Evolutionary conservation across 192 early-diverging fungal genomes (phyloP), one percentile per base, ranked within the genome.

Genomic region (Globomyces pollinis-pini): DNA sequence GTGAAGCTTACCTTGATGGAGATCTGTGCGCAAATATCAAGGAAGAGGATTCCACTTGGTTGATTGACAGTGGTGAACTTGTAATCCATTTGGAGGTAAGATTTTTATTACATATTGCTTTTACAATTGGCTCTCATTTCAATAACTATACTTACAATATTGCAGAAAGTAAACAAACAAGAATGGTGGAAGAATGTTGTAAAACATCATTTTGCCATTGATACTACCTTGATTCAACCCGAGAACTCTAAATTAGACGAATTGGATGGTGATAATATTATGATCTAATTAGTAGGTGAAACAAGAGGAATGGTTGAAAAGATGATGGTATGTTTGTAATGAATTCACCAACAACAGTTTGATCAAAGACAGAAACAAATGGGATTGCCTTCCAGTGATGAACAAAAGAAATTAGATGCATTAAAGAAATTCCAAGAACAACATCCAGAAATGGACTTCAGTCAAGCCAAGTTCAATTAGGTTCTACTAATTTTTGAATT

Each of bases 291-390:
- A n/a, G n/a, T n/a, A n/a, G n/a, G n/a, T n/a, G 91, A 94, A 53
- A 94, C 91, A 1, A 62, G 91, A 15, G 77, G 77, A 30, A 94
- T 94, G 91, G 89, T 94, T 29, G 91, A 94, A 60, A 94, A 94
- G 66, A 94, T 94, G 91, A 91, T 94, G 90, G 90, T 90, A 74
- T 50, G 47, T n/a, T n/a, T n/a, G n/a, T n/a, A n/a, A 9, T 0
- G 38, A n/a, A 28, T 56, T 20, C 28, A 47, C 13, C 7, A 38
- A 12, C 58, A 3, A 5, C 51, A 91, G 90, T 94, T 85, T 74
- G 91, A 94, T 53, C 91, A 94, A 61, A 75, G 78, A 42, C 90
- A 93, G 69, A 91, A 94, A 70, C 68, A 73, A 15, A 79, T 86
- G 66, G 87, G 87, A 2, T 69, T 79, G 51, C 88, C 89, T 5